Evolutionary conservation across 805 yeast genomes (phyloP), one percentile per base, ranked within the genome.

Genomic region (Saccharomycopsis fermentans): DNA sequence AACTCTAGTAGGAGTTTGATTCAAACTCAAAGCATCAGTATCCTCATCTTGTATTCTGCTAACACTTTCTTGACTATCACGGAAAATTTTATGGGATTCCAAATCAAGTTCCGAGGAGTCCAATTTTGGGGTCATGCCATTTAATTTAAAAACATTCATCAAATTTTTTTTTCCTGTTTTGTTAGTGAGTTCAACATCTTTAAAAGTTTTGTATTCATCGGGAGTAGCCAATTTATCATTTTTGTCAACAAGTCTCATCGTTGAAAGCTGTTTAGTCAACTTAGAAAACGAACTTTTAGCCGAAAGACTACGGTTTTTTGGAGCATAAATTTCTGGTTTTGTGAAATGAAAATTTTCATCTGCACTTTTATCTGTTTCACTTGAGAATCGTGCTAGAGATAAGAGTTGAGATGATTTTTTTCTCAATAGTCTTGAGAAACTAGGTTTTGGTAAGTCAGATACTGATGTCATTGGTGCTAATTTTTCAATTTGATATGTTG

Each of bases 361-460:
- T 17, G 59, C 55, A 50, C 43, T 47, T 19, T 55, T 27, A 43
- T 59, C 63, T 19, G 55, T 60, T 5, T 53, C 58, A 17, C 62
- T 58, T 37, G 40, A 27, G 19, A 55, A 52, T 14, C 53, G 55
- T 27, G 48, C 54, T 24, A 35, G 36, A 4, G 32, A 26, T 9
- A 62, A 40, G 8, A 59, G 35, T 50, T 62, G 62, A 8, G 64
- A 62, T 39, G 62, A 59, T 39, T 62, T 62, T 32, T 62, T 62
- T 35, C 61, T 50, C 26, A 62, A 11, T 17, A 61, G 54, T 43
- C 55, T 52, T 5, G 64, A 57, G 36, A 62, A 62, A 19, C 63
- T 61, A 24, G 63, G 63, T 32, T 59, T 58, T 19, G 56, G 59
- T 34, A 27, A 61, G 4, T 43, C 55, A 11, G 39, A 12, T 51